Evolutionary conservation across 371 early-diverging fungal species (phyloP), one percentile per base, ranked within the genome.

Genomic region (Blakeslea trispora): DNA sequence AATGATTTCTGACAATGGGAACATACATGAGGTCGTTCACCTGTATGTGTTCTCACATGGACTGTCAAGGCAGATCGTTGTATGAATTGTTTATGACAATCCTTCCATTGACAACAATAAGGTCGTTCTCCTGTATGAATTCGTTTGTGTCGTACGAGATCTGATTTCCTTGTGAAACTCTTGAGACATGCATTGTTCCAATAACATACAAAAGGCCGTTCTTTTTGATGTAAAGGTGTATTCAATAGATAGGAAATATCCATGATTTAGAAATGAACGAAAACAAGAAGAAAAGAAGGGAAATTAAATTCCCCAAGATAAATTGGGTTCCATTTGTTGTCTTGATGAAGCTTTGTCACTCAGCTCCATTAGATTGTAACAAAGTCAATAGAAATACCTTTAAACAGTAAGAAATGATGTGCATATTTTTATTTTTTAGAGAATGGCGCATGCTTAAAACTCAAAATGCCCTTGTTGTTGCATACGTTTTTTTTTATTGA

Each of bases 11-110:
- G 71, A 61, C 86, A 86, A 31, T 70, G 61, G 15, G 78, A 71
- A 62, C 91, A 91, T 19, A 77, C 61, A 63, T 91, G 91, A n/a
- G 91, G 91, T 23, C 83, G 71, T 61, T 90, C 91, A 34, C 91
- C 91, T 14, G 91, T 83, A 63, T 91, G 91, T 1, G 90, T 89
- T 56, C 91, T 80, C 40, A 81, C 69, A 63, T 91, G 91, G 28
- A 90, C 89, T 0, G 85, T 88, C 61, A 91, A 68, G 10, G 91
- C 91, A 3, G 89, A 88, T 19, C 87, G 75, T 71, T 90, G 91
- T 62, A 91, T 86, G 52, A 91, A 91, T 31, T 80, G 81, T 63
- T 90, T 89, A 45, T 77, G 72, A 60, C 91, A 90, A 18, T 75
- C 77, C 15, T 74, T 61, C 70, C 82, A 82, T 40, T 66, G 57